Evolutionary conservation across 2,329 filamentous ascomycete species (phyloP).

Genomic region (Xylariaceae sp.): DNA sequence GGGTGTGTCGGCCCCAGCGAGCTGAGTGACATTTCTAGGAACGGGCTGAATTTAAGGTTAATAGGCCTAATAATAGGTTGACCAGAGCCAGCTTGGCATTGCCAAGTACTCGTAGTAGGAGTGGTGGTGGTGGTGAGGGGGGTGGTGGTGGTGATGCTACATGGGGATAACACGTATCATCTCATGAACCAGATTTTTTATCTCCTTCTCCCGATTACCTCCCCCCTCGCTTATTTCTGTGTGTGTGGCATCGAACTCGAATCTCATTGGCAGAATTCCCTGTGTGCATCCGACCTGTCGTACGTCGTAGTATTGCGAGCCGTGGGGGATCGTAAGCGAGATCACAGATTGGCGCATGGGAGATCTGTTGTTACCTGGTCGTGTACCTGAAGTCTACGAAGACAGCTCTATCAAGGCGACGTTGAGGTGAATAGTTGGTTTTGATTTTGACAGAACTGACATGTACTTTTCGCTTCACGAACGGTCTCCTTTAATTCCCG

Average conservation of each 20-base stretch:
- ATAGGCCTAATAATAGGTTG: slow-evolving; percentile 15
- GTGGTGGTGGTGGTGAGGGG: too few relatives aligned
- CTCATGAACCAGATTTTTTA: too few relatives aligned
- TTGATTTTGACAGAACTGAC: not conserved
- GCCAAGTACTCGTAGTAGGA: too few relatives aligned
- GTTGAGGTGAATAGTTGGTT: not conserved
- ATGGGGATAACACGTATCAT: too few relatives aligned
- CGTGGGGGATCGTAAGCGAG: not conserved
- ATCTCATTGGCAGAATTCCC: not conserved
- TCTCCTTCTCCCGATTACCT: too few relatives aligned
- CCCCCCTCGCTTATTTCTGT: too few relatives aligned
- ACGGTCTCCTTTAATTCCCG: not conserved
- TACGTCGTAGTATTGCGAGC: not conserved
- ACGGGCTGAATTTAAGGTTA: slow-evolving; percentile 15
- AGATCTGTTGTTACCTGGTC: not conserved
- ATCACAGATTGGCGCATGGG: not conserved
- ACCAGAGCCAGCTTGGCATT: not conserved
- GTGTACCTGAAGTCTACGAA: too few relatives aligned
- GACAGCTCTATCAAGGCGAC: not conserved
- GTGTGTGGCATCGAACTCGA: not conserved
- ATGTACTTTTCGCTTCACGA: not conserved
- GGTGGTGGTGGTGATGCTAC: too few relatives aligned
- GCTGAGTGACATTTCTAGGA: not conserved
- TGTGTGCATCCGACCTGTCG: not conserved
- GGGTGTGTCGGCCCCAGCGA: not conserved